Evolutionary conservation across 768 basidiomycete species (phyloP).

Genomic region (Mrakia gelida): DNA sequence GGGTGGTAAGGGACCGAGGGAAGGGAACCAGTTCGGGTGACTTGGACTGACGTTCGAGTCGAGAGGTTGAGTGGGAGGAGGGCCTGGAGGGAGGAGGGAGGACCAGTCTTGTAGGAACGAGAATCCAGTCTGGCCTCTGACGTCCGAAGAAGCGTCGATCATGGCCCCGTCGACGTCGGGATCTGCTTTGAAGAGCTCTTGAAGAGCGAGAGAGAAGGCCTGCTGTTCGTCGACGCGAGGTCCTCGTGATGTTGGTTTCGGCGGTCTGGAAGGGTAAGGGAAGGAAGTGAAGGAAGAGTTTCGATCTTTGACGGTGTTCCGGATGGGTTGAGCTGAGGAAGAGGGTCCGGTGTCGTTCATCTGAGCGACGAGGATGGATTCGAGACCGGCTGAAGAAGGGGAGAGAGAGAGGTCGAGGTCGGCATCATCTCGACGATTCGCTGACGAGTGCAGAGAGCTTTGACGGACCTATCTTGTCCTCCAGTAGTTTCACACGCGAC

Average conservation of each 20-base stretch:
- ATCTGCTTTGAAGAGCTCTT: background rate
- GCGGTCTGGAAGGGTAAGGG: background rate
- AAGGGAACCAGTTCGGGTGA: background rate
- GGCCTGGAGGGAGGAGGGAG: background rate
- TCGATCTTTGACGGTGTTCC: background rate
- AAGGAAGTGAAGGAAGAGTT: background rate
- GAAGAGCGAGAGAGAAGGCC: background rate
- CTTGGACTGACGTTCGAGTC: background rate
- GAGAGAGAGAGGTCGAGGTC: background rate
- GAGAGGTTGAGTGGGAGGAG: background rate
- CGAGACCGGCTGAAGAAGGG: background rate
- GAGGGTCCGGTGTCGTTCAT: too few species aligned
- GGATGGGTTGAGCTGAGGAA: background rate
- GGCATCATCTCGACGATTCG: too few species aligned
- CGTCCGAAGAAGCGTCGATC: background rate
- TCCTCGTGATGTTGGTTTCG: background rate
- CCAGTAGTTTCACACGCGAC: background rate
- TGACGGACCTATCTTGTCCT: background rate
- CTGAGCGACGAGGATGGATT: background rate
- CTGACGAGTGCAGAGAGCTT: background rate
- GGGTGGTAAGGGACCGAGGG: background rate
- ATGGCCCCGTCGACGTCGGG: background rate
- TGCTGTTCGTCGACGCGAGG: background rate
- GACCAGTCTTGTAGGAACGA: background rate
- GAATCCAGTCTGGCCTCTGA: background rate